Conservation (phyloP, 164 flowering plant genomes). For the Magnolia changhungtana region DNA sequence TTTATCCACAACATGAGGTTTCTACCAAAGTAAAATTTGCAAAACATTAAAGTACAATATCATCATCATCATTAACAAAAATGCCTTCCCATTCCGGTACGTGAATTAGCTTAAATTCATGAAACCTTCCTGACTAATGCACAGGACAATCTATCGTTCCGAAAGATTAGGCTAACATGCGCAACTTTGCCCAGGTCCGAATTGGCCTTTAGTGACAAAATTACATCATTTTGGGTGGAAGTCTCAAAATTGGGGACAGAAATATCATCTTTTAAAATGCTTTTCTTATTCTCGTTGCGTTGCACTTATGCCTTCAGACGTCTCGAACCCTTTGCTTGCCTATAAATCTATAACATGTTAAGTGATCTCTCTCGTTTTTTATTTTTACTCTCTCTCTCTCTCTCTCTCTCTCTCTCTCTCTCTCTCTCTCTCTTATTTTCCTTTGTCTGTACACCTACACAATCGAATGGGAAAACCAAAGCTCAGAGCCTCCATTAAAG, state of each 20-base stretch:
- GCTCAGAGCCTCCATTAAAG: conserved; percentile 19
- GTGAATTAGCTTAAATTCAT: no score
- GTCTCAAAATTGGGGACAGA: not conserved
- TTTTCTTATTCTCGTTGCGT: not conserved
- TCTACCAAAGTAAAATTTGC: no score
- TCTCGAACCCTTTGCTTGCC: not conserved
- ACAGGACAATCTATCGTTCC: no score
- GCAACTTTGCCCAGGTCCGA: not conserved
- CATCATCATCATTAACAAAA: no score
- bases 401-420: conserved; percentile 6
- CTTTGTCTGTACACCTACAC: not conserved
- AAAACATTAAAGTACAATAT: no score
- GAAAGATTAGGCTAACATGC: no score
- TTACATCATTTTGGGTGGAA: not conserved
- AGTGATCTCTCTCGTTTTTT: conserved; percentile 4
- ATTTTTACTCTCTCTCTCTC: conserved; percentile 6
- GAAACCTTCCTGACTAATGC: no score
- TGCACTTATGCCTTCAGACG: not conserved
- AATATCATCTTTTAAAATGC: not conserved
- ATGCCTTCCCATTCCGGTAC: no score
- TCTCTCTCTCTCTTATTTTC: not conserved
- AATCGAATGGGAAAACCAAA: conserved; percentile 17
- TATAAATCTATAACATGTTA: conserved; percentile 11
- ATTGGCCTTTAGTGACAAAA: not conserved
- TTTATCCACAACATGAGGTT: no score